Evolutionary conservation across 2,329 filamentous ascomycete species (phyloP), one percentile per base, ranked within the genome.

Genomic region (Huntiella bhutanensis): DNA sequence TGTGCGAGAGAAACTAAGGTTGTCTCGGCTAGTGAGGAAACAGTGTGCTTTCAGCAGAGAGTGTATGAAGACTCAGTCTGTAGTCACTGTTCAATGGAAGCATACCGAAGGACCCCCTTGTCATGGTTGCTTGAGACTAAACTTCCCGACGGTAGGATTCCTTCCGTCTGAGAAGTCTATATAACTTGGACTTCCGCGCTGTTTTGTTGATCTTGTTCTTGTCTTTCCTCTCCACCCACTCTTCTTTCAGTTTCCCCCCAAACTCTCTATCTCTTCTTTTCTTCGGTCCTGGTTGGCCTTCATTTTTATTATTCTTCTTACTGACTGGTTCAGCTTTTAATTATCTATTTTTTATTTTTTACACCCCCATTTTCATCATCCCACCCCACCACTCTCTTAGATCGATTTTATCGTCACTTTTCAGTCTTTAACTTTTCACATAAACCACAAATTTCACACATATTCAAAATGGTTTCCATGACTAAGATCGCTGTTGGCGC

Each of bases 391-490:
- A 36, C 34, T 34, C 33, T 17, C 32, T 43, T 36, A n/a, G 45
- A 17, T 22, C 33, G 35, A 35, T 42, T 42, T 33, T 13, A 28
- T 34, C 15, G 32, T 48, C 41, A 40, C 15, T 48, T 48, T 32
- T 17, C 40, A 40, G 16, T 28, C 22, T 28, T 28, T 28, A 8
- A 41, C 15, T 13, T 32, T 13, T 41, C 11, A 39, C 33, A 10
- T 19, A 19, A 19, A 19, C 17, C 15, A 54, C 51, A 55, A 54
- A 46, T 52, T 52, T 51, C 38, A 53, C 51, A 47, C 50, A 51
- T 45, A 52, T 45, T 49, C 56, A 63, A 55, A 22, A 65, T 65
- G 62, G 54, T 56, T 54, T 62, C 59, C 41, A 55, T 57, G 49
- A 56, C 56, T 34, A 57, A 53, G 48, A 50, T 57, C 49, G 57